Base-by-base conservation (phyloP, 306 rosid genomes). In the Begonia masoniana region DNA sequence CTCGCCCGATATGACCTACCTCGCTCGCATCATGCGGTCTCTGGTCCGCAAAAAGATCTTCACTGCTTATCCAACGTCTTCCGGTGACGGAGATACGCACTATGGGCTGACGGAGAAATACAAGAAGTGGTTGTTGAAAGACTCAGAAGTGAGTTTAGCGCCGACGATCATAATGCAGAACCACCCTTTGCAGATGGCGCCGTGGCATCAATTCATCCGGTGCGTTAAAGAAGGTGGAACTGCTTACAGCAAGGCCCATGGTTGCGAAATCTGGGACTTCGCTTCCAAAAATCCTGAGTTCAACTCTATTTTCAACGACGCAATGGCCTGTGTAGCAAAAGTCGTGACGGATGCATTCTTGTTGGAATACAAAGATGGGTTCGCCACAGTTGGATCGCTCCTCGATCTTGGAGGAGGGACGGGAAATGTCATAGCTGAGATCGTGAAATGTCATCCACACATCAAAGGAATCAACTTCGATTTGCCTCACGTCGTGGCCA, bases 141-240 rank as follows among this genome's bases (percentile, higher is more conserved):
- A 47, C 10, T 21, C 65, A 11, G 43, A 64, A 10, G 31, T 48
- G 21, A 68, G 43, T 58, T 59, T 71, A 0, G 76, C 46, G 1
- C 69, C 73, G 0, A 6, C 62, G 50, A 55, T 65, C 0, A 43
- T 65, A 1, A 2, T 70, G 58, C 61, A 63, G 54, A 62, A 43
- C 26, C 64, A 56, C 10, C 58, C 67, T 0, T 42, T 21, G 67
- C 51, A 13, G 43, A 13, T 65, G 50, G 68, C 70, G 3, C 57
- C 69, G 17, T 71, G 74, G 78, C 69, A 59, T 13, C 41, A 10
- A 15, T 51, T 78, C 13, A 52, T 78, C 51, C 19, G 41, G 6
- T 69, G 76, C 11, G 66, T 54, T 2, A 68, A 39, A 52, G 70
- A 64, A 15, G 77, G 77, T 12, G 77, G 69, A 4, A 5, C 10